Evolutionary conservation across 2,329 filamentous ascomycete species (phyloP).

Genomic region (Akanthomyces uredinophilus): DNA sequence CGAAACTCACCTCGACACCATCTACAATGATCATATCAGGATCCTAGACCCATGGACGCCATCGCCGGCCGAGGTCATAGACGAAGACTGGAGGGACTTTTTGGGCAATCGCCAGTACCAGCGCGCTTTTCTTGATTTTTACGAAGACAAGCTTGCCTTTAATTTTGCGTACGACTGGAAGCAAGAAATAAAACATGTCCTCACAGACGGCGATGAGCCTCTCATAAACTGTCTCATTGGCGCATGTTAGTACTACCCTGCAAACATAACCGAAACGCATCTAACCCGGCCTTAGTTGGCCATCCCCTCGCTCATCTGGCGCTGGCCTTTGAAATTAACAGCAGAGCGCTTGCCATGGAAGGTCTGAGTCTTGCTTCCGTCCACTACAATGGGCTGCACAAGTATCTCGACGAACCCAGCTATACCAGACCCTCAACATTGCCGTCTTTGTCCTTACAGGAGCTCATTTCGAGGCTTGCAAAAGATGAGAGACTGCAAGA

Average conservation of each 20-base stretch:
- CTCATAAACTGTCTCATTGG: conserved; percentile 75
- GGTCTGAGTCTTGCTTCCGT: conserved; percentile 64
- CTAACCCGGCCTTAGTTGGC: conserved; percentile 53
- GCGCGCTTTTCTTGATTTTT: conserved; percentile 88
- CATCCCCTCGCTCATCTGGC: conserved; percentile 91
- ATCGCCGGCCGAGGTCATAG: conserved; percentile 76
- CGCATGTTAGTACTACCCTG: conserved; percentile 55
- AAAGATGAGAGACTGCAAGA: conserved; percentile 65
- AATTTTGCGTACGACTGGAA: conserved; percentile 79
- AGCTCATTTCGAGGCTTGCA: conserved; percentile 65
- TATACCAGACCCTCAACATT: conserved; percentile 63
- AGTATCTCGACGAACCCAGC: conserved; percentile 65
- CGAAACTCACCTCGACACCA: conserved; percentile 64
- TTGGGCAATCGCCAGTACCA: conserved; percentile 78
- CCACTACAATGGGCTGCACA: conserved; percentile 56
- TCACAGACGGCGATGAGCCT: conserved; percentile 70
- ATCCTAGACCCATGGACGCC: conserved; percentile 74
- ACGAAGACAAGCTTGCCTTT: conserved; percentile 81
- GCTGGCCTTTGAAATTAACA: conserved; percentile 88
- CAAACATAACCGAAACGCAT: not conserved
- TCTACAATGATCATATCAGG: conserved; percentile 74
- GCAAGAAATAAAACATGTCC: conserved; percentile 65
- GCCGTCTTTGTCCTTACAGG: conserved; percentile 56
- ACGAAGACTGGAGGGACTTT: conserved; percentile 81
- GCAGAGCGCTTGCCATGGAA: conserved; percentile 82